These are phyloP conservation scores for Pichia sp. DNA, from an alignment of 1,139 yeast species.

Conservation along the genomic window DNA sequence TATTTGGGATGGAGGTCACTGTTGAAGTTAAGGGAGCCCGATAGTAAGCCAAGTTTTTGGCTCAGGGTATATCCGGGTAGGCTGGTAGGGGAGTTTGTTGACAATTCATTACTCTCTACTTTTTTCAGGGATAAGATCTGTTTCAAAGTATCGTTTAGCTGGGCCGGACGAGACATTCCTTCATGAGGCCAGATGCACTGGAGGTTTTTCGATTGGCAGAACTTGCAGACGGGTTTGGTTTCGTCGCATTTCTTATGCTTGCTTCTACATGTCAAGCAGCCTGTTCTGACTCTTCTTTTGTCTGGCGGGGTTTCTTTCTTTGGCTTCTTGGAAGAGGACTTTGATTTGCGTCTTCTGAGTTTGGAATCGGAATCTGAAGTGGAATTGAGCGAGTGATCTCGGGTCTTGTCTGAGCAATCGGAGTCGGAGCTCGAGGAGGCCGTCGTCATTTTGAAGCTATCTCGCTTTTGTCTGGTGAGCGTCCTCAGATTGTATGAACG, in stretches of 20 bases:
- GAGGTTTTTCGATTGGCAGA: constrained; percentile 34
- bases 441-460: background rate
- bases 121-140: constrained; percentile 23
- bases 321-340: background rate
- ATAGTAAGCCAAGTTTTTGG: background rate
- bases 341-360: constrained; percentile 2
- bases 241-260: constrained; percentile 46
- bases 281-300: constrained; percentile 39
- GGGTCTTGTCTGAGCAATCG: background rate
- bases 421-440: constrained; percentile 5
- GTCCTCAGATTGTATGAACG: constrained; percentile 4
- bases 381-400: background rate
- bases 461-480: constrained; percentile 7
- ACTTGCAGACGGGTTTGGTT: constrained; percentile 38
- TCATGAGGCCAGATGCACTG: constrained; percentile 40
- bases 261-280: constrained; percentile 42
- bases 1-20: constrained; percentile 5
- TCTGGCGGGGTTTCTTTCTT: constrained; percentile 30
- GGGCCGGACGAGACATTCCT: constrained; percentile 18
- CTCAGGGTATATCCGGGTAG: background rate
- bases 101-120: background rate
- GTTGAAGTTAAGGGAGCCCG: background rate
- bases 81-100: background rate
- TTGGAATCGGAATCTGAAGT: background rate
- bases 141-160: constrained; percentile 25